phyloP scores from a whole-genome alignment of 192 early-diverging fungal species.

The Umbelopsis sp. region DNA sequence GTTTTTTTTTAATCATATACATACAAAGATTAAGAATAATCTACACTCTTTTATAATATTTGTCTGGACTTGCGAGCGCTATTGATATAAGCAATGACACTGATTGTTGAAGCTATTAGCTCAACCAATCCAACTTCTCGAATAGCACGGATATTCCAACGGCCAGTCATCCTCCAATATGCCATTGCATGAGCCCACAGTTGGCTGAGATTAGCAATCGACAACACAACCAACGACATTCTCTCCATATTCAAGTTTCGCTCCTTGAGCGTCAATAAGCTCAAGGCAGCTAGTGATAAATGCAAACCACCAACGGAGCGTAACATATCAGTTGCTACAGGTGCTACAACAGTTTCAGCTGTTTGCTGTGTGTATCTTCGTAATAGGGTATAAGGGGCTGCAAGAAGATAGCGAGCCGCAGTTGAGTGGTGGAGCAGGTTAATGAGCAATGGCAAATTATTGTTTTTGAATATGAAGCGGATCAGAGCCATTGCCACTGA shows the following conservation, averaged over 20 bases:
- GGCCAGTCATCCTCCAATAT: constrained; percentile 19
- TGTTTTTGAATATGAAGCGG: constrained; percentile 37
- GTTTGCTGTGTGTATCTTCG: constrained; percentile 27
- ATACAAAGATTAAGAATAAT: too few species aligned
- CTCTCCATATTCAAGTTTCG: constrained; percentile 31
- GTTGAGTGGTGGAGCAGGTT: constrained; percentile 31
- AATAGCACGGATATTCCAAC: constrained; percentile 28
- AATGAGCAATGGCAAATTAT: constrained; percentile 35
- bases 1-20: too few species aligned
- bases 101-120: constrained; percentile 10
- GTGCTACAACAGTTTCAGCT: neutral
- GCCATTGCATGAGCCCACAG: constrained; percentile 23
- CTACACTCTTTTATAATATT: neutral
- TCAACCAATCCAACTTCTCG: constrained; percentile 32
- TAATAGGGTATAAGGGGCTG: constrained; percentile 6
- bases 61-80: constrained; percentile 7
- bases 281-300: constrained; percentile 19
- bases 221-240: constrained; percentile 29
- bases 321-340: constrained; percentile 23
- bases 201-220: constrained; percentile 27
- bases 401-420: constrained; percentile 27
- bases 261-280: constrained; percentile 25
- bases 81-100: constrained; percentile 25
- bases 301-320: constrained; percentile 25
- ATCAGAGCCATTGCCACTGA: neutral